These are phyloP conservation scores for Paratinospora sagittata DNA, from an alignment of 164 flowering plant genomes.

Conservation along the genomic window DNA sequence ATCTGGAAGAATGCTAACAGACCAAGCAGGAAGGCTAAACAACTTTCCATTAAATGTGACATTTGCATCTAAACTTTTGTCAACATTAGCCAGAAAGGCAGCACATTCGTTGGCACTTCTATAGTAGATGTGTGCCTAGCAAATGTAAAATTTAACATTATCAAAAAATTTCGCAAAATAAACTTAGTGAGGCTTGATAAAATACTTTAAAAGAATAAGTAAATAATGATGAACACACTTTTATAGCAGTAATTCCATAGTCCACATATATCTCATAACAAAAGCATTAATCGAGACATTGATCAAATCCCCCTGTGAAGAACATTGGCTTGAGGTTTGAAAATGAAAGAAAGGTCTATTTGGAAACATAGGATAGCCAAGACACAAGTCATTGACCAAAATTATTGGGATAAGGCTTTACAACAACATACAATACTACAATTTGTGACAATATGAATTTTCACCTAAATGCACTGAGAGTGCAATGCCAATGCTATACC, in stretches of 20 bases:
- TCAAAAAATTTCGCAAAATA: constrained; percentile 2
- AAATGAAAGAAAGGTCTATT: background rate
- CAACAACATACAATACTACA: too few species aligned
- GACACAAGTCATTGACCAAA: too few species aligned
- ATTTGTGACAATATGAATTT: too few species aligned
- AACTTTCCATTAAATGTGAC: constrained; percentile 41
- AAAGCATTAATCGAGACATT: background rate
- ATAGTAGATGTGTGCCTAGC: constrained; percentile 50
- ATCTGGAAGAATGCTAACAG: constrained; percentile 77
- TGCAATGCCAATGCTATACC: too few species aligned
- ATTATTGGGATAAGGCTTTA: too few species aligned
- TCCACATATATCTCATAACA: background rate
- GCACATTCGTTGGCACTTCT: constrained; percentile 43
- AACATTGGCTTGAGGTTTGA: background rate
- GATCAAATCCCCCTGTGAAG: background rate
- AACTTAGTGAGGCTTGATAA: background rate
- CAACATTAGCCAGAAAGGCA: constrained; percentile 64
- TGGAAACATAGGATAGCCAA: too few species aligned
- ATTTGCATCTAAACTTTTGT: constrained; percentile 30
- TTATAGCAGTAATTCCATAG: background rate
- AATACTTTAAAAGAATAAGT: background rate
- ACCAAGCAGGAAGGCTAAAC: constrained; percentile 67
- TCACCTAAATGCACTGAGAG: too few species aligned
- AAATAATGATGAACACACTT: background rate
- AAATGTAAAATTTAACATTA: background rate